phyloP scores from a whole-genome alignment of 2,329 filamentous ascomycete species.

The Colletotrichum magnum region DNA sequence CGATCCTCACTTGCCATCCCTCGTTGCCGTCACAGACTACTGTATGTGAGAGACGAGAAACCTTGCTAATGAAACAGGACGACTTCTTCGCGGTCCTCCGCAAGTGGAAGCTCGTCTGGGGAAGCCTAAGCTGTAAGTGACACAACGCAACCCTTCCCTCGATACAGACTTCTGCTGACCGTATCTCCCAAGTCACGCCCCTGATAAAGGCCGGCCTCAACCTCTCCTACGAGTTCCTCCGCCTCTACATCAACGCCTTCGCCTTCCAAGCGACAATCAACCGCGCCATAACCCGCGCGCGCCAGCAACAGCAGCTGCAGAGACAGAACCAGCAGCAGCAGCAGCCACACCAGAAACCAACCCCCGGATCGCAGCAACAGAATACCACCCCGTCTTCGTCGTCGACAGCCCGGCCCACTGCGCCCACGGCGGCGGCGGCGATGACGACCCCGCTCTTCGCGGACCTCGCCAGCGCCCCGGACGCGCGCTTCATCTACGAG shows the following conservation, averaged over 20 bases:
- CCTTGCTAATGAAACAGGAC: slow-evolving; percentile 55
- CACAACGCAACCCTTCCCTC: not conserved
- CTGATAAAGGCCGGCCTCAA: slow-evolving; percentile 77
- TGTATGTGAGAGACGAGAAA: too few species aligned
- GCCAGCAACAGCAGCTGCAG: slow-evolving; percentile 30
- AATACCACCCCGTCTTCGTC: slow-evolving; percentile 46
- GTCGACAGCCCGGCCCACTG: not conserved
- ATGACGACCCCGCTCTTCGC: slow-evolving; percentile 52
- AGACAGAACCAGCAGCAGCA: slow-evolving; percentile 45
- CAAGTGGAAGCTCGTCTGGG: slow-evolving; percentile 80
- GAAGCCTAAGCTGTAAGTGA: slow-evolving; percentile 71
- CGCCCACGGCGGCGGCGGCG: not conserved
- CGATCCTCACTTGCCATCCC: too few species aligned
- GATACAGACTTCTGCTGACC: not conserved
- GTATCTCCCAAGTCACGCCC: slow-evolving; percentile 63
- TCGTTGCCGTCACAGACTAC: too few species aligned
- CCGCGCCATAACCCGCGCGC: slow-evolving; percentile 54
- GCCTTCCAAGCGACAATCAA: slow-evolving; percentile 80
- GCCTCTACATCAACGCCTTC: slow-evolving; percentile 82
- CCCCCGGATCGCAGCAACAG: slow-evolving; percentile 45
- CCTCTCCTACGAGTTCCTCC: slow-evolving; percentile 80
- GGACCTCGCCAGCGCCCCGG: slow-evolving; percentile 71
- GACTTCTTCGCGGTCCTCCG: slow-evolving; percentile 79
- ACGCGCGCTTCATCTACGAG: slow-evolving; percentile 77
- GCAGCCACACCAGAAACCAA: slow-evolving; percentile 48